phyloP scores from a whole-genome alignment of 2,329 filamentous ascomycete species.

The Ophiostoma sp. region DNA sequence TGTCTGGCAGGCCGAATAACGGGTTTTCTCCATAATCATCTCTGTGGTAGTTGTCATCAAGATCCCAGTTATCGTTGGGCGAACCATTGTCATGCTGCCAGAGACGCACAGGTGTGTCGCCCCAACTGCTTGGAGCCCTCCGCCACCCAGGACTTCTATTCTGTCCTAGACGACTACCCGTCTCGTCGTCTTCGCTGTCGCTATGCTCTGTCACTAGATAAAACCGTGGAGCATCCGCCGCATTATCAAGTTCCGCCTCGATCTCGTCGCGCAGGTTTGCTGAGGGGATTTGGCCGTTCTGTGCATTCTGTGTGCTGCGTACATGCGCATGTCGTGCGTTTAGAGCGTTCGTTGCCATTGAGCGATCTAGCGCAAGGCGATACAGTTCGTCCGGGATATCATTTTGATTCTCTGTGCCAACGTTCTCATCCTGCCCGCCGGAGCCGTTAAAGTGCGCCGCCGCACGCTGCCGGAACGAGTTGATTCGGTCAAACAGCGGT shows the following conservation, averaged over 20 bases:
- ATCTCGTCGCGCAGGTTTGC: constrained; percentile 32
- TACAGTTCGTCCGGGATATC: constrained; percentile 33
- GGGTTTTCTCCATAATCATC: constrained; percentile 25
- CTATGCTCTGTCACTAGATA: constrained; percentile 53
- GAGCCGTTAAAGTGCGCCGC: neutral
- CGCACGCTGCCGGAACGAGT: constrained; percentile 5
- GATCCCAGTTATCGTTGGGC: neutral
- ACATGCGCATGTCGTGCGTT: neutral
- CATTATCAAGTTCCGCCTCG: constrained; percentile 40
- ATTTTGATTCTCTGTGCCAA: constrained; percentile 32
- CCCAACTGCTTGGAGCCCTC: neutral
- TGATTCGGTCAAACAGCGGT: constrained; percentile 1
- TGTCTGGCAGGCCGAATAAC: constrained; percentile 20
- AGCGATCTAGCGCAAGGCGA: constrained; percentile 28
- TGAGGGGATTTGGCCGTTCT: neutral
- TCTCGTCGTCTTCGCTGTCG: constrained; percentile 50
- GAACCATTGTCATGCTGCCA: neutral
- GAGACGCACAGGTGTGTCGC: neutral
- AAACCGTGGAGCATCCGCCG: constrained; percentile 43
- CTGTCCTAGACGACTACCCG: constrained; percentile 23
- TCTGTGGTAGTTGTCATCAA: neutral
- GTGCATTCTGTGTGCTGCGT: neutral
- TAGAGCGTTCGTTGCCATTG: constrained; percentile 31
- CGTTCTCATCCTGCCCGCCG: constrained; percentile 6
- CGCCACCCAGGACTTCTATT: neutral